These are phyloP conservation scores for Crithidia expoeki DNA, from an alignment of 208 protist genomes.

Conservation along the genomic window DNA sequence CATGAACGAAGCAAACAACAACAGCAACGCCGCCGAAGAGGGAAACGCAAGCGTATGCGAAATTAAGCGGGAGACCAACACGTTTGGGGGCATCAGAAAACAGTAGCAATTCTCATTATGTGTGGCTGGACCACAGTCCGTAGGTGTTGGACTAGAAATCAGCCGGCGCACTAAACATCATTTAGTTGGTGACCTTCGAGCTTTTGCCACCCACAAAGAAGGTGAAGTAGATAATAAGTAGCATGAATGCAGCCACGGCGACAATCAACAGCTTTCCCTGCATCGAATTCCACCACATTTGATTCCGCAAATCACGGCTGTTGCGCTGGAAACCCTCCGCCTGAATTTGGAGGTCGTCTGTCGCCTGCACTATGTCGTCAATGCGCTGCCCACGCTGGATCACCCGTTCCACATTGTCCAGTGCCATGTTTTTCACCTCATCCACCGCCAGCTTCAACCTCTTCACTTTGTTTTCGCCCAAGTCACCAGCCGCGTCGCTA, in stretches of 20 bases:
- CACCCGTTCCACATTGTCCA: conserved; percentile 86
- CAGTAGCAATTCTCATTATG: too few species aligned
- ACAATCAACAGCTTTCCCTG: conserved; percentile 76
- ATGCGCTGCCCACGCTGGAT: conserved; percentile 84
- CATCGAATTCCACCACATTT: conserved; percentile 90
- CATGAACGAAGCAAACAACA: too few species aligned
- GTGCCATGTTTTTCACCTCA: conserved; percentile 83
- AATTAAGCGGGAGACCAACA: too few species aligned
- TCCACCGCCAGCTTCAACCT: conserved; percentile 79
- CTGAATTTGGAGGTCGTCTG: conserved; percentile 88
- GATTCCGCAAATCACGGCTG: conserved; percentile 80
- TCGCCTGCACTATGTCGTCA: conserved; percentile 89
- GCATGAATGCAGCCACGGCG: conserved; percentile 61
- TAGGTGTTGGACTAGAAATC: too few species aligned
- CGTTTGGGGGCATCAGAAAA: too few species aligned
- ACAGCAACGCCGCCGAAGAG: too few species aligned
- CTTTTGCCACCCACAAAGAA: conserved; percentile 53
- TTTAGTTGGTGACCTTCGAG: neutral
- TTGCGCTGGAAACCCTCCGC: conserved; percentile 87
- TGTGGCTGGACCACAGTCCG: too few species aligned
- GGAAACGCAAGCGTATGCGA: too few species aligned
- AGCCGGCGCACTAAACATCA: neutral
- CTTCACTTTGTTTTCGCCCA: conserved; percentile 63
- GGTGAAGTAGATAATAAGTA: conserved; percentile 80
- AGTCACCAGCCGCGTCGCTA: conserved; percentile 16